Base-by-base conservation (phyloP, 169 alveolate species). In the Toxoplasma gondii region DNA sequence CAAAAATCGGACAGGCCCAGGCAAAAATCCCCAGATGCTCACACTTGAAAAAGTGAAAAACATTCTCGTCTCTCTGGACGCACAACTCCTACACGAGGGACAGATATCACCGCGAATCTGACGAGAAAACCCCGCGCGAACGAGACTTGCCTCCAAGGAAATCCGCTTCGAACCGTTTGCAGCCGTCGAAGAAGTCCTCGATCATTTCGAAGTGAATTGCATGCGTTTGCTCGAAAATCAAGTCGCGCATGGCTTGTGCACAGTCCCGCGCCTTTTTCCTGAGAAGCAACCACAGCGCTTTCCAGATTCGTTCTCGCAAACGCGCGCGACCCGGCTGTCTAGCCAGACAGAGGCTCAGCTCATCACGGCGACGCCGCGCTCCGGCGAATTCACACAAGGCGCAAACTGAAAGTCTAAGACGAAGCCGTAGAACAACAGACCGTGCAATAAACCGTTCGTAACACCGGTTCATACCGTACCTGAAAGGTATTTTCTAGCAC, bases 211-310 rank as follows among this genome's bases (percentile, higher is more conserved):
- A 97, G 94, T 96, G 98, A 43, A 98, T 96, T 39, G 99, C 97
- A 96, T 97, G 96, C 67, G 99, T 97, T 93, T 98, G 99, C 96
- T 98, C 99, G 88, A 98, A 93, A 41, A 98, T 97, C 93, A 97
- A 94, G 91, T 98, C 97, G 94, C 95, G 96, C 99, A 98, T 98
- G 67, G 97, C 97, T 38, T 83, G 95, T 31, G 98, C 97, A 91
- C 99, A 98, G 39, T 80, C 96, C 49, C 93, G 94, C 27, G 99
- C 99, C 96, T 97, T 97, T 19, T 74, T 58, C 91, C 96, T 94
- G 80, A n/a, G 22, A 80, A 41, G 39, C 44, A n/a, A 84, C 2
- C 87, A 92, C 88, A 78, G 16, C 19, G 53, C 39, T 1, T 2
- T 24, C 7, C 74, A 7, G n/a, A 64, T 31, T 16, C 74, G 9